Evolutionary conservation across 306 rosid genomes (phyloP), one percentile per base, ranked within the genome.

Genomic region (Crataegus laevigata): DNA sequence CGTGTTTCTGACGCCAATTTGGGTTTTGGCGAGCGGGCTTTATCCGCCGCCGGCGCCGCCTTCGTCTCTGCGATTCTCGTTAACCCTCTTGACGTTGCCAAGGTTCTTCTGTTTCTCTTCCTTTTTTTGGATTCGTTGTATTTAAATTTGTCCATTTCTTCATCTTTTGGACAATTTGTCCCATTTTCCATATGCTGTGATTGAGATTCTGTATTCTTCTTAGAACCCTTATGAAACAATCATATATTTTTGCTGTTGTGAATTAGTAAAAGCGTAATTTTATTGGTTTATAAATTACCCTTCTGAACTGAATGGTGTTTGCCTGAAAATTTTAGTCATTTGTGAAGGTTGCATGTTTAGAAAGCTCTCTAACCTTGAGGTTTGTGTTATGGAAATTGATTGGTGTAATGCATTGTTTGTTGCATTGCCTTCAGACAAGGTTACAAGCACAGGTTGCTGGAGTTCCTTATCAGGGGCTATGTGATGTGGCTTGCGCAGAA

Each of bases 361-460:
- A 30, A 58, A 18, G 21, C 7, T 60, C 12, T 73, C 26, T 60
- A 5, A 5, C 14, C 52, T 24, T 22, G 5, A 59, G 26, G 50
- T 77, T 66, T 65, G 42, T 24, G n/a, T 66, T 61, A 60, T 52
- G 36, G 45, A 32, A 15, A 67, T 82, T 55, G 22, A 73, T 32
- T 34, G 60, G 50, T 65, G 47, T 55, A 30, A 60, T 78, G 59
- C 79, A 25, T 36, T 74, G 6, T 68, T 45, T 76, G 5, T 69
- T 75, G 75, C n/a, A 51, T 74, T 68, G n/a, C 19, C 66, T 82
- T 34, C 89, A 93, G 97, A 94, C 93, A 28, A 88, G 99, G 71
- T 88, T 94, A 65, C 99, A 94, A 85, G 97, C 99, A 0, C 99
- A 94, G 73, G 96, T 97, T 75, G 97, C 97, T 0, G 98, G 97